phyloP scores from a whole-genome alignment of 23 red algal genomes.

The Gracilariopsis chorda region DNA sequence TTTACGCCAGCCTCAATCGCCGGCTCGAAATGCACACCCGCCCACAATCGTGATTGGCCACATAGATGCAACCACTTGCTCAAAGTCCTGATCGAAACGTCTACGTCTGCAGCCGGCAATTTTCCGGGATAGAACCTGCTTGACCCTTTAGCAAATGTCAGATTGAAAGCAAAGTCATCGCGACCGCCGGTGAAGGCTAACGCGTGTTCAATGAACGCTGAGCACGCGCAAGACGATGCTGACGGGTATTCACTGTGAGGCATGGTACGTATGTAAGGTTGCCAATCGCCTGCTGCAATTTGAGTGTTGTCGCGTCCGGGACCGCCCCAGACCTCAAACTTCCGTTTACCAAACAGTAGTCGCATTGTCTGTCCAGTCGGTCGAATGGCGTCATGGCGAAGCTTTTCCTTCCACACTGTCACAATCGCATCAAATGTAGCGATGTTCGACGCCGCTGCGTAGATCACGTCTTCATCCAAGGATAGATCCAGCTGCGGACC shows the following conservation, averaged over 20 bases:
- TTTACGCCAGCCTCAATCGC: not conserved
- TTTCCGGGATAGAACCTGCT: slow-evolving; percentile 27
- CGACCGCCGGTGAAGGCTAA: not conserved
- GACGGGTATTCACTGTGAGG: slow-evolving; percentile 50
- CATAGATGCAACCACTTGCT: not conserved
- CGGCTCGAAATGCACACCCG: slow-evolving; percentile 49
- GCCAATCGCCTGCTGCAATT: slow-evolving; percentile 10
- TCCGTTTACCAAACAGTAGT: not conserved
- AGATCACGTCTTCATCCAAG: not conserved
- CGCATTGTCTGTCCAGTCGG: slow-evolving; percentile 17
- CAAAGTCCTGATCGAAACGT: not conserved
- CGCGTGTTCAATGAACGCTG: slow-evolving; percentile 25
- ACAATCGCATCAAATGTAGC: slow-evolving; percentile 7
- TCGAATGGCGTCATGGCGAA: slow-evolving; percentile 30
- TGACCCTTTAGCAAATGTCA: not conserved
- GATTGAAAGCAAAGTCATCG: not conserved
- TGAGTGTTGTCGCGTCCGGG: not conserved
- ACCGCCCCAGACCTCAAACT: slow-evolving; percentile 5
- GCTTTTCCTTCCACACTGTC: slow-evolving; percentile 42
- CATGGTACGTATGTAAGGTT: slow-evolving; percentile 22
- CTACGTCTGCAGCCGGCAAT: not conserved
- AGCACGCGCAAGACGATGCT: slow-evolving; percentile 11
- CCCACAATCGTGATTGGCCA: slow-evolving; percentile 8
- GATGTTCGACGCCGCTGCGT: slow-evolving; percentile 18
- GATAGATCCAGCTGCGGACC: not conserved